These are phyloP conservation scores for Cryphonectria naterciae DNA, from an alignment of 2,329 filamentous ascomycete species.

Conservation along the genomic window DNA sequence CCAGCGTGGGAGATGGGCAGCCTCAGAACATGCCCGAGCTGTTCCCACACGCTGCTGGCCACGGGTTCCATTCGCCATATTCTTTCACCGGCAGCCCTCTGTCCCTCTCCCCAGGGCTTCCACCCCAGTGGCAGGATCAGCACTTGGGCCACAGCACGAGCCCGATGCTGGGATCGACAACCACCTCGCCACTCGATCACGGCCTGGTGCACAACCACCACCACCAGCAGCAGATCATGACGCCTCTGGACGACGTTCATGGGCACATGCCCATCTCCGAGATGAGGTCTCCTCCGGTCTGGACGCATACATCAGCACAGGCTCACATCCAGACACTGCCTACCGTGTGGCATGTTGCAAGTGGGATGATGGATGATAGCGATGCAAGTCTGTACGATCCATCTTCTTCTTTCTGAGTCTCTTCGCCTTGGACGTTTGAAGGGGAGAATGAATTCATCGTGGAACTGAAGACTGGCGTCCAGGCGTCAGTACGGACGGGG, in stretches of 20 bases:
- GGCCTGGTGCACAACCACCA: not conserved
- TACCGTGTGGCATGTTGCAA: not conserved
- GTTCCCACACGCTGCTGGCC: constrained; percentile 15
- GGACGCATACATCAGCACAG: not conserved
- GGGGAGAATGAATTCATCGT: not conserved
- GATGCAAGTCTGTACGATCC: not conserved
- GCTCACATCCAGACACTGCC: not conserved
- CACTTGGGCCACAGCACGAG: not conserved
- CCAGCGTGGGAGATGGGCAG: not conserved
- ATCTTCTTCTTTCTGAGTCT: constrained; percentile 9
- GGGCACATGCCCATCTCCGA: not conserved
- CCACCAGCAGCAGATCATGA: constrained; percentile 16
- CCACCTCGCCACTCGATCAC: not conserved
- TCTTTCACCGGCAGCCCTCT: not conserved
- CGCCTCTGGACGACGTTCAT: constrained; percentile 2
- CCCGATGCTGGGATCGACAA: not conserved
- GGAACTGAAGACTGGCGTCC: not conserved
- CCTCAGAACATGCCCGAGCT: constrained; percentile 9
- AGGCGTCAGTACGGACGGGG: not conserved
- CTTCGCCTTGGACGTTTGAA: not conserved
- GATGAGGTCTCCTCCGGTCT: not conserved
- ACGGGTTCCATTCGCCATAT: constrained; percentile 15
- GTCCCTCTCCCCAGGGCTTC: not conserved
- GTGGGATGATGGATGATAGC: constrained; percentile 1
- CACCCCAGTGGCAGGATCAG: constrained; percentile 14